phyloP scores from a whole-genome alignment of 129 eudicot genomes.

The Artemisia annua region DNA sequence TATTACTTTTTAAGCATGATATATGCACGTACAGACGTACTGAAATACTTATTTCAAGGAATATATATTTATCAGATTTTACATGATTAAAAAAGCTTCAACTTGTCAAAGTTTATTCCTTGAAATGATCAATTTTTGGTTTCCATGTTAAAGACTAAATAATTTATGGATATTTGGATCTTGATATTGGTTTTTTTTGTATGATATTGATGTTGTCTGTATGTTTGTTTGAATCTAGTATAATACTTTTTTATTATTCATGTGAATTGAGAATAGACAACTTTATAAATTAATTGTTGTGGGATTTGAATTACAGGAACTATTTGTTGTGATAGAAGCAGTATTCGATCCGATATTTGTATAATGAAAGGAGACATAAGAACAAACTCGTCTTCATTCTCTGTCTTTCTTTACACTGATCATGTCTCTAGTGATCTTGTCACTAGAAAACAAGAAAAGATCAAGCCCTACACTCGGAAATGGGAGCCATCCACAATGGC shows the following conservation, averaged over 20 bases:
- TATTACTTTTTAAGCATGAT: not conserved
- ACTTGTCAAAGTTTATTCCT: not conserved
- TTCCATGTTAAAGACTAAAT: constrained; percentile 14
- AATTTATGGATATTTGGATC: constrained; percentile 4
- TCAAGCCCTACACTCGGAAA: constrained; percentile 87
- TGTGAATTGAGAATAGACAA: not conserved
- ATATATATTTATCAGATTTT: not conserved
- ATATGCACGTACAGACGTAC: too few relatives aligned
- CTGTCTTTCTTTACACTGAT: constrained; percentile 54
- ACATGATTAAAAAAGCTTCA: not conserved
- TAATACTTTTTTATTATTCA: not conserved
- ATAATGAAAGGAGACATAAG: constrained; percentile 94
- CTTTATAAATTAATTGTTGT: not conserved
- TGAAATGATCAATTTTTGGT: constrained; percentile 17
- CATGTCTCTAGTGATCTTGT: constrained; percentile 6
- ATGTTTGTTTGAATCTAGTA: not conserved
- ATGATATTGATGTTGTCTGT: not conserved
- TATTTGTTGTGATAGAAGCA: constrained; percentile 85
- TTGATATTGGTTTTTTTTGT: constrained; percentile 27
- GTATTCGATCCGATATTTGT: constrained; percentile 72
- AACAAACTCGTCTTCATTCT: constrained; percentile 65
- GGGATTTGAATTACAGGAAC: constrained; percentile 55
- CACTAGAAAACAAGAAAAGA: constrained; percentile 50
- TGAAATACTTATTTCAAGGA: too few relatives aligned
- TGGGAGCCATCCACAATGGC: constrained; percentile 87